Base-by-base conservation (phyloP, 371 early-diverging fungal genomes). In the Mucor velutinosus region DNA sequence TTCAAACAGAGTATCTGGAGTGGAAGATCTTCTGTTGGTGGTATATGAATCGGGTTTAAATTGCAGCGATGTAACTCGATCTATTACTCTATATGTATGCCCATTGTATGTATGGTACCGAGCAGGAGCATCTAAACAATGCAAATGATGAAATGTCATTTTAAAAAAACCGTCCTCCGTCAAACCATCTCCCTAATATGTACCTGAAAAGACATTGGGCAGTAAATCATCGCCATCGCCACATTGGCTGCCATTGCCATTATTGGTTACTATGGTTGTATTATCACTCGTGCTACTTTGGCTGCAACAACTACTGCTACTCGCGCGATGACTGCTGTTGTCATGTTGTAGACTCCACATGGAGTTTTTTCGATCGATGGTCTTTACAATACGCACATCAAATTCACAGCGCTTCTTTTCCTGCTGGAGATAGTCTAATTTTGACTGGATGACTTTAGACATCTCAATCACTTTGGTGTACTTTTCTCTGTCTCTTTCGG, bases 391-490 rank as follows among this genome's bases (percentile, higher is more conserved):
- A 2, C 27, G 39, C 4, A 23, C n/a, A 43, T 43, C 43, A 27
- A 60, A 27, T 7, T 21, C 19, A n/a, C 39, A 51, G 37, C 21
- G 53, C 14, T 62, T 33, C 21, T 60, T 60, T 41, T 61, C 45
- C n/a, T 53, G 56, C 23, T 61, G 62, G 1, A 74, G n/a, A 39
- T 39, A 6, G 1, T 69, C 74, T 17, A 74, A 29, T 59, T 65
- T 70, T 2, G 58, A 29, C 19, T 70, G 71, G 7, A 70, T 65
- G 3, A 61, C 41, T 32, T 64, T 60, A 10, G 67, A 70, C 62
- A 74, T 62, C 23, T 67, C 68, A 55, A 74, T 70, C 25, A 74
- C 65, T 19, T 74, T 70, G 6, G 29, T 74, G 25, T 74, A 74
- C 14, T 51, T 45, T 11, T 64, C 53, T 27, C 71, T 51, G 14